Evolutionary conservation across 805 yeast species (phyloP).

Genomic region (Scheffersomyces ergatensis): DNA sequence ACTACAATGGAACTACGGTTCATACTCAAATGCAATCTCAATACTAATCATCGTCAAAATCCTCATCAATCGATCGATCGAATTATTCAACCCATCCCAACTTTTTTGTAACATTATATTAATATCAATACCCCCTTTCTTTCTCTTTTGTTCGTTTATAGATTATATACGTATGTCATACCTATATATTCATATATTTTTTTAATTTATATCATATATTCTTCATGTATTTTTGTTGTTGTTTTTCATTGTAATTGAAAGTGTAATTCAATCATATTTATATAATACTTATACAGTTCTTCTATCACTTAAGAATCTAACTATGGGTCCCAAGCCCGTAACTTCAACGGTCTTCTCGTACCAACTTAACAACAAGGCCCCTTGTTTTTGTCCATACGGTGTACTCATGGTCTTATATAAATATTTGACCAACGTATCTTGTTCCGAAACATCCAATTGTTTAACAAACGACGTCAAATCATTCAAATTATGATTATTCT

Average conservation of each 20-base stretch:
- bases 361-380: conserved; percentile 87
- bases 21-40: not conserved
- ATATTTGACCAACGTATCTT: conserved; percentile 77
- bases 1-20: not conserved
- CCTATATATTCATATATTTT: not conserved
- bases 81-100: too few species aligned
- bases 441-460: conserved; percentile 59
- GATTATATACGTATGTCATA: not conserved
- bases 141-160: not conserved
- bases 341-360: conserved; percentile 82
- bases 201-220: too few species aligned
- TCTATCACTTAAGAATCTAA: conserved; percentile 82
- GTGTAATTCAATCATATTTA: not conserved
- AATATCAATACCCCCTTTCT: not conserved
- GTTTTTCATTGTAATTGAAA: too few species aligned
- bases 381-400: conserved; percentile 76
- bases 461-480: conserved; percentile 66
- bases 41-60: too few species aligned
- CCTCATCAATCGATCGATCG: too few species aligned
- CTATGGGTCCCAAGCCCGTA: conserved; percentile 87
- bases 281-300: conserved; percentile 52
- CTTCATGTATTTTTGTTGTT: too few species aligned
- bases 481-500: conserved; percentile 56
- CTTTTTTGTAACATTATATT: not conserved
- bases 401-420: conserved; percentile 82